Percentiles rank a stretch among this genome's conserved stretches.
Evolutionary conservation across 495 filamentous ascomycete species (phyloP).

Genomic region (Tuber indicum): DNA sequence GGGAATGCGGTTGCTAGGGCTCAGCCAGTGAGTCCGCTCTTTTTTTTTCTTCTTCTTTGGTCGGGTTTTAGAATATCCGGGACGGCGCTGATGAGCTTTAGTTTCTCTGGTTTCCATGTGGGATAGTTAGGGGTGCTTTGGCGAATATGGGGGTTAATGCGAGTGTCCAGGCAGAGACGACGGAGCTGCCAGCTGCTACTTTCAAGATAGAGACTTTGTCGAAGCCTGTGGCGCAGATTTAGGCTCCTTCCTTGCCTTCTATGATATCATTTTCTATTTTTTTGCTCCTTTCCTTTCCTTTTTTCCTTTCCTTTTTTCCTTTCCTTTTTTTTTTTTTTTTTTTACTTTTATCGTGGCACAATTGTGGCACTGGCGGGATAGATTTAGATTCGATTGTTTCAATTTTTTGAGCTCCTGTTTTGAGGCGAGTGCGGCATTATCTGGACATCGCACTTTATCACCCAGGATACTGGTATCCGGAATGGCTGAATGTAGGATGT

Average conservation of each 20-base stretch:
- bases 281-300: not conserved
- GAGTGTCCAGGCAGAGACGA: slow-evolving; percentile 80
- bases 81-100: slow-evolving; percentile 41
- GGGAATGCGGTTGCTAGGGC: slow-evolving; percentile 65
- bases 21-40: slow-evolving; percentile 60
- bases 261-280: slow-evolving; percentile 3
- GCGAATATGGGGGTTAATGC: slow-evolving; percentile 85
- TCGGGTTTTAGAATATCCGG: not conserved
- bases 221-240: slow-evolving; percentile 33
- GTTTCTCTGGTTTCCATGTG: slow-evolving; percentile 94
- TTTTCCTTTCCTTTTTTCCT: too few species aligned
- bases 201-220: slow-evolving; percentile 89
- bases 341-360: slow-evolving; percentile 21
- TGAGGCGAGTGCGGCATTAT: not conserved
- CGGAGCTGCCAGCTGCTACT: slow-evolving; percentile 75
- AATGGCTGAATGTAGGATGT: not conserved
- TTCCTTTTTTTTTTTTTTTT: not conserved
- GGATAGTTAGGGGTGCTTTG: slow-evolving; percentile 79
- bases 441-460: not conserved
- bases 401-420: not conserved
- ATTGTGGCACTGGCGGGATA: not conserved
- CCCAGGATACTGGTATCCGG: not conserved
- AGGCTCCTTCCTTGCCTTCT: slow-evolving; percentile 6
- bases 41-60: not conserved
- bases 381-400: slow-evolving; percentile 2